Evolutionary conservation across 257 asterid species (phyloP), one percentile per base, ranked within the genome.

Genomic region (Oldenlandia corymbosa): DNA sequence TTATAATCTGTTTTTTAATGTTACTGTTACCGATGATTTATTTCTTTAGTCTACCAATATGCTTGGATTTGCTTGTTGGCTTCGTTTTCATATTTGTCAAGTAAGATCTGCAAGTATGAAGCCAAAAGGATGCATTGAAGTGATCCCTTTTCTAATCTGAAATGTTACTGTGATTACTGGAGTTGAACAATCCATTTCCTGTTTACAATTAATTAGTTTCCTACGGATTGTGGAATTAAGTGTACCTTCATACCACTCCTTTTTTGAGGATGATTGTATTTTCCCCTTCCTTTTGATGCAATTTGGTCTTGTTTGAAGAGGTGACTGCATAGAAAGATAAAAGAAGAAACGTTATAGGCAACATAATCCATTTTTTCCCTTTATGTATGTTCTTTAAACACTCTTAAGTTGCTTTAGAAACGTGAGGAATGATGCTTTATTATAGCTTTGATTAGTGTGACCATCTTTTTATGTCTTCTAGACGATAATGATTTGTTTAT

Each of bases 41-140:
- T 55, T 24, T 55, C 23, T 17, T 5, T 8, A 47, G 4, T n/a
- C 30, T 10, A 34, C 27, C 58, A 62, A 28, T 20, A 23, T 31
- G 55, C 56, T n/a, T 16, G 62, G 66, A 49, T 28, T 56, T 30
- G 21, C 30, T 58, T 57, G 21, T 46, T 16, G 20, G n/a, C 23
- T 21, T 20, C 31, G 34, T 34, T 12, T 41, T 55, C 12, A 7
- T 6, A 13, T 7, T 31, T 60, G 4, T 52, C 39, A 30, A 16
- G 20, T 42, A 68, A 68, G 73, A 69, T 69, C 73, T 69, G 68
- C 27, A 37, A 42, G 10, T 41, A 1, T 48, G 21, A 6, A 60
- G 39, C 31, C 39, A 50, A 52, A 2, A 17, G n/a, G 55, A 59
- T 20, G 43, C 9, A 13, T 36, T 51, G 20, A 46, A 60, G 42